These are phyloP conservation scores for Erodium maritimum DNA, from an alignment of 345 rosid genomes.

Conservation along the genomic window DNA sequence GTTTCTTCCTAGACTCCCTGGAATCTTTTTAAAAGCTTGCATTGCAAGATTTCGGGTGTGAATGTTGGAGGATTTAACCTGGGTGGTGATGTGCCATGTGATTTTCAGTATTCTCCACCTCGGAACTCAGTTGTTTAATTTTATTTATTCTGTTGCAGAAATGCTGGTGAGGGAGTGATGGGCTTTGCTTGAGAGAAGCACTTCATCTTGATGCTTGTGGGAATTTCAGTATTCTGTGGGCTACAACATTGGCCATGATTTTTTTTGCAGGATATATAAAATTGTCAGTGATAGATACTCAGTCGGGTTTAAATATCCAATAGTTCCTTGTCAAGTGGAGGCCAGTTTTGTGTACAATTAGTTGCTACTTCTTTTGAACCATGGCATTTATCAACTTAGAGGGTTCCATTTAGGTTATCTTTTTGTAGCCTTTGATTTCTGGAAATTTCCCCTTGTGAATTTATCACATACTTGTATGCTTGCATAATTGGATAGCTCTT, in stretches of 20 bases:
- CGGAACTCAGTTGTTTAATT: slow-evolving; percentile 28
- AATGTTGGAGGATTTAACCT: slow-evolving; percentile 33
- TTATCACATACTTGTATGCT: background rate
- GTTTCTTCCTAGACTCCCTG: slow-evolving; percentile 28
- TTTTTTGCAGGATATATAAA: slow-evolving; percentile 23
- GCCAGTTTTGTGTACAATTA: background rate
- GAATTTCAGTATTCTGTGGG: slow-evolving; percentile 25
- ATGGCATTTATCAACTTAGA: too few relatives aligned
- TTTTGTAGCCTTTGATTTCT: background rate
- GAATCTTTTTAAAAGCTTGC: slow-evolving; percentile 31
- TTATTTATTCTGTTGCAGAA: slow-evolving; percentile 60
- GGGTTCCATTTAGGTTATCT: background rate
- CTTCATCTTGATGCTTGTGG: slow-evolving; percentile 40
- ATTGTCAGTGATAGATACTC: slow-evolving; percentile 4
- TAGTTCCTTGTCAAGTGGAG: background rate
- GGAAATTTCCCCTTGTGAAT: background rate
- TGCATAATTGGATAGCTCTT: background rate
- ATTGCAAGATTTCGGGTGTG: slow-evolving; percentile 38
- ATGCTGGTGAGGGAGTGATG: slow-evolving; percentile 42
- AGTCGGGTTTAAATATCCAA: slow-evolving; percentile 17
- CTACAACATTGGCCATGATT: slow-evolving; percentile 19
- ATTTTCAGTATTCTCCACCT: slow-evolving; percentile 27
- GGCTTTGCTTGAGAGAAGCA: slow-evolving; percentile 44
- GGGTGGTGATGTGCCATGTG: slow-evolving; percentile 29
- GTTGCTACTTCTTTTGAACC: background rate